Evolutionary conservation across 2,329 filamentous ascomycete species (phyloP).

Genomic region (Beauveria rudraprayagi): DNA sequence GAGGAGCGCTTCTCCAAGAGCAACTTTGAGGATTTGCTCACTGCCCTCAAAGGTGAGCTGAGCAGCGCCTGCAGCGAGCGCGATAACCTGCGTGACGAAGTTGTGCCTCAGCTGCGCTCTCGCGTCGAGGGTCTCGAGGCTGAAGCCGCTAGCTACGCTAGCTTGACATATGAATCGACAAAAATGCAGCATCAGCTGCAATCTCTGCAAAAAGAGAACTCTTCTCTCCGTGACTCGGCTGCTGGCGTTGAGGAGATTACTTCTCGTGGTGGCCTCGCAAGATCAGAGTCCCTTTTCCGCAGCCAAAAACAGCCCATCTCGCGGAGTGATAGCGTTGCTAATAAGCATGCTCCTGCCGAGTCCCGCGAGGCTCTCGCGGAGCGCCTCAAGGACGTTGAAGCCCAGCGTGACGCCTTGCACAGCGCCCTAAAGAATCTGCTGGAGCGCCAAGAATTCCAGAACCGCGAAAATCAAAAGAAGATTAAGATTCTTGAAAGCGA

Average conservation of each 20-base stretch:
- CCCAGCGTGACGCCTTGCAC: conserved; percentile 88
- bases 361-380: conserved; percentile 66
- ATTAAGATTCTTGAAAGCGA: conserved; percentile 70
- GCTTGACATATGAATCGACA: conserved; percentile 68
- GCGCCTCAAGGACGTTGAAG: conserved; percentile 83
- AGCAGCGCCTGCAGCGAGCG: conserved; percentile 78
- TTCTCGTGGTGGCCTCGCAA: conserved; percentile 41
- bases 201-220: conserved; percentile 58
- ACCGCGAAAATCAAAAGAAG: conserved; percentile 73
- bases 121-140: conserved; percentile 71
- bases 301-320: conserved; percentile 39
- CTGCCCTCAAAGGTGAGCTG: conserved; percentile 74
- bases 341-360: conserved; percentile 41
- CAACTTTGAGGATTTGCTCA: conserved; percentile 87
- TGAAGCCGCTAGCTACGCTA: conserved; percentile 64
- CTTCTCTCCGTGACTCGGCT: conserved; percentile 41
- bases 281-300: conserved; percentile 56
- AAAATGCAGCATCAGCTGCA: conserved; percentile 84
- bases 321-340: conserved; percentile 43
- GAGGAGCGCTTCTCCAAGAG: conserved; percentile 84
- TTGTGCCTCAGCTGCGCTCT: conserved; percentile 70
- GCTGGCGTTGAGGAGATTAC: conserved; percentile 15
- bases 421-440: conserved; percentile 77
- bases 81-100: conserved; percentile 83
- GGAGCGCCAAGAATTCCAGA: conserved; percentile 77